These are phyloP conservation scores for Macadamia tetraphylla DNA, from an alignment of 164 flowering plant genomes.

Conservation along the genomic window DNA sequence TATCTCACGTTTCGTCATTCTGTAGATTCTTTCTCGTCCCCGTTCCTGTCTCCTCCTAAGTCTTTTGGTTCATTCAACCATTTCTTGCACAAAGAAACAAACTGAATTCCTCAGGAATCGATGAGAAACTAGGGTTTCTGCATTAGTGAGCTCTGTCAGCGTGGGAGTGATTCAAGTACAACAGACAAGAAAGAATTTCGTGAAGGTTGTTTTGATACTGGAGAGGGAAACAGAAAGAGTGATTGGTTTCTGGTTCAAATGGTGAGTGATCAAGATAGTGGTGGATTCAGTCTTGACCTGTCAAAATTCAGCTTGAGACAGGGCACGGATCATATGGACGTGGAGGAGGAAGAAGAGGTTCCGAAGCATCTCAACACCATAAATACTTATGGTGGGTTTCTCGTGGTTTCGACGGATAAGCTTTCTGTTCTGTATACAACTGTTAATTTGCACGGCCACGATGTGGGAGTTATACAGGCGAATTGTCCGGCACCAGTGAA, in stretches of 20 bases:
- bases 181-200: not conserved
- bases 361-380: constrained; percentile 71
- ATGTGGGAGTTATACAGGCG: constrained; percentile 88
- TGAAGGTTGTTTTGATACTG: not conserved
- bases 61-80: too few species aligned
- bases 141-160: not conserved
- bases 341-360: constrained; percentile 45
- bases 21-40: too few species aligned
- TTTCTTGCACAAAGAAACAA: too few species aligned
- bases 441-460: constrained; percentile 75
- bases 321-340: constrained; percentile 10
- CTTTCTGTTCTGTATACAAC: constrained; percentile 66
- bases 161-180: too few species aligned
- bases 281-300: constrained; percentile 24
- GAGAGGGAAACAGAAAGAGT: not conserved
- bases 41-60: too few species aligned
- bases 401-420: constrained; percentile 70
- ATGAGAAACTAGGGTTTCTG: not conserved
- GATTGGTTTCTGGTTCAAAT: constrained; percentile 9
- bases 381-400: constrained; percentile 81
- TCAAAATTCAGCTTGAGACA: constrained; percentile 23
- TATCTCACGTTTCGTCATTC: too few species aligned
- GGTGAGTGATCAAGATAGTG: constrained; percentile 25
- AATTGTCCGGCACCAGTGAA: constrained; percentile 71
- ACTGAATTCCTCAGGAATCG: too few species aligned